A percentile compares a stretch with the other conserved stretches of the same genome.
phyloP scores from a whole-genome alignment of 352 stramenopile genomes.

The Globisporangium iwayamae region DNA sequence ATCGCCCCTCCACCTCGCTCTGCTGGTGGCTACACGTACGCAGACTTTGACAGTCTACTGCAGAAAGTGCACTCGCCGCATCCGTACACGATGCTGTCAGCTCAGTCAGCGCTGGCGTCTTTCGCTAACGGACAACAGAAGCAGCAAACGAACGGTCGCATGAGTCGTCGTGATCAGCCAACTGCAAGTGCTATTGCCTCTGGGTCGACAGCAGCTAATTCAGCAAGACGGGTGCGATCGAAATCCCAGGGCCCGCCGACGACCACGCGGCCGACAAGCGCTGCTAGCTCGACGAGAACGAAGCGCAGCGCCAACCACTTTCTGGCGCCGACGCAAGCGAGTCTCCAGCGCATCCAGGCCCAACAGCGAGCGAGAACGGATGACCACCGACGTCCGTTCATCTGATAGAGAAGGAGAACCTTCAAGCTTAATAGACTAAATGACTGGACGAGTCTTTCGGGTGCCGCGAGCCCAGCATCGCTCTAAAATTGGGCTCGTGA shows the following conservation, averaged over 20 bases:
- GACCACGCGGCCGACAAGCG: slow-evolving; percentile 3
- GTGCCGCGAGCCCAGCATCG: background rate
- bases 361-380: slow-evolving; percentile 18
- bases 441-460: background rate
- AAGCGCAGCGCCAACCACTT: slow-evolving; percentile 48
- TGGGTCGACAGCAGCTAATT: background rate
- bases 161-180: slow-evolving; percentile 12
- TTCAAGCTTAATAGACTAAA: background rate
- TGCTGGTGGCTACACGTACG: slow-evolving; percentile 14
- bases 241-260: slow-evolving; percentile 17
- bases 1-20: background rate
- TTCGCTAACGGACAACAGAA: background rate
- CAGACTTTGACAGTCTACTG: slow-evolving; percentile 44
- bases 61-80: slow-evolving; percentile 27
- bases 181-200: background rate
- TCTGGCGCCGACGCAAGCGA: slow-evolving; percentile 63
- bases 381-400: slow-evolving; percentile 41
- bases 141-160: slow-evolving; percentile 9
- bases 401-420: slow-evolving; percentile 17
- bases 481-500: slow-evolving; percentile 8
- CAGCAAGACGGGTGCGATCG: slow-evolving; percentile 9
- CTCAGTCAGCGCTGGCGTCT: slow-evolving; percentile 12
- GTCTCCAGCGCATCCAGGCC: slow-evolving; percentile 44
- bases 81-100: slow-evolving; percentile 19
- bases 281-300: background rate